phyloP scores from a whole-genome alignment of 2,329 filamentous ascomycete species.

The Aureobasidium sp. region DNA sequence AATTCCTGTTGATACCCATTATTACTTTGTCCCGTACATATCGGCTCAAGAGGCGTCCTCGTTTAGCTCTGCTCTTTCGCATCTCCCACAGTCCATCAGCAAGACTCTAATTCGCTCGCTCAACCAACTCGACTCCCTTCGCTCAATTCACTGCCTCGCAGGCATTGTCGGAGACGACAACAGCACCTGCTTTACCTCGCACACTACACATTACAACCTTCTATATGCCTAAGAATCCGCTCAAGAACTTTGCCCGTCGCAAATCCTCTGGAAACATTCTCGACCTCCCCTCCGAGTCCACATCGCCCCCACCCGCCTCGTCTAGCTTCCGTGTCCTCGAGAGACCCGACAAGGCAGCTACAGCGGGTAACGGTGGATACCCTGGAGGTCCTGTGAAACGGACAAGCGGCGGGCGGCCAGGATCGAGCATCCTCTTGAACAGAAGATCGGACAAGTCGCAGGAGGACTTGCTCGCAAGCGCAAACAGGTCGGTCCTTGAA shows the following conservation, averaged over 20 bases:
- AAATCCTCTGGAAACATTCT: slow-evolving; percentile 48
- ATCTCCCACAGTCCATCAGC: not conserved
- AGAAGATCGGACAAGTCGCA: slow-evolving; percentile 24
- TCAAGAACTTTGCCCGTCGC: slow-evolving; percentile 43
- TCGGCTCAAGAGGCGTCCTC: not conserved
- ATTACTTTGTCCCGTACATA: not conserved
- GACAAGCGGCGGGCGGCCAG: slow-evolving; percentile 24
- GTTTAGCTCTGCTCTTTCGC: not conserved
- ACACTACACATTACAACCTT: slow-evolving; percentile 11
- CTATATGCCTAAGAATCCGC: slow-evolving; percentile 47
- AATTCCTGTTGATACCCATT: slow-evolving; percentile 6
- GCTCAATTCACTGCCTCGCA: not conserved
- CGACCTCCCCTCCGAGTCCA: slow-evolving; percentile 25
- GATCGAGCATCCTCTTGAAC: slow-evolving; percentile 24
- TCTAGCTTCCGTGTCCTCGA: slow-evolving; percentile 48
- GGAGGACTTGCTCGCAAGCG: slow-evolving; percentile 23
- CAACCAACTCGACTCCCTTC: not conserved
- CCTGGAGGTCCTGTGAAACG: slow-evolving; percentile 23
- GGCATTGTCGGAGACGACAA: slow-evolving; percentile 9
- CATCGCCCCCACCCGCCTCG: slow-evolving; percentile 7
- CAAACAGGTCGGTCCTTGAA: slow-evolving; percentile 22
- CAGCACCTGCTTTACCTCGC: not conserved
- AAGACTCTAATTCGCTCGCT: slow-evolving; percentile 1
- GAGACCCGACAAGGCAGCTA: slow-evolving; percentile 38
- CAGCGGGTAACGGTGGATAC: slow-evolving; percentile 29